These are phyloP conservation scores for Pleurotus cornucopiae DNA, from an alignment of 768 basidiomycete species.

Conservation along the genomic window DNA sequence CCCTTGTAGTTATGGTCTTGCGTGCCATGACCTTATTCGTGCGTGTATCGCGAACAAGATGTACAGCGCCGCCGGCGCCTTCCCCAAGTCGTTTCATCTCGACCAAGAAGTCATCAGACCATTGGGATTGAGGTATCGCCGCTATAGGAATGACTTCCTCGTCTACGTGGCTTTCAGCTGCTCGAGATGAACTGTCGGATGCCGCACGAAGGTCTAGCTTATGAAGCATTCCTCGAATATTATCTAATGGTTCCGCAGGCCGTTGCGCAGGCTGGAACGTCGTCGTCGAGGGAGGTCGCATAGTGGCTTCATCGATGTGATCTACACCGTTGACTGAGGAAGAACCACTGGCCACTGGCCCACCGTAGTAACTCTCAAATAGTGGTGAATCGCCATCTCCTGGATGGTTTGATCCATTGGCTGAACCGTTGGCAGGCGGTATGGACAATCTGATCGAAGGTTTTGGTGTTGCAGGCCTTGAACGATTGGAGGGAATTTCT, in stretches of 20 bases:
- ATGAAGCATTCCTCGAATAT: conserved; percentile 33
- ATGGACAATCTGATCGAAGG: conserved; percentile 26
- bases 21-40: conserved; percentile 83
- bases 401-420: conserved; percentile 13
- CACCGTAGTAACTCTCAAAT: conserved; percentile 39
- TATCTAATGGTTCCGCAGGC: conserved; percentile 29
- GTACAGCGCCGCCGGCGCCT: conserved; percentile 94
- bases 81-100: conserved; percentile 81
- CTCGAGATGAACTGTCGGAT: conserved; percentile 11
- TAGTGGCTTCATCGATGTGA: conserved; percentile 36
- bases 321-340: conserved; percentile 19
- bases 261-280: conserved; percentile 20
- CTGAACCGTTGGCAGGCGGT: conserved; percentile 17
- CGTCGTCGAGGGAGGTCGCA: conserved; percentile 28
- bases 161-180: conserved; percentile 13
- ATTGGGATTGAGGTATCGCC: conserved; percentile 31
- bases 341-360: conserved; percentile 25
- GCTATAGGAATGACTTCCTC: conserved; percentile 17
- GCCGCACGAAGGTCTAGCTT: conserved; percentile 28
- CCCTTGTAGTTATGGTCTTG: conserved; percentile 89
- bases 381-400: conserved; percentile 22
- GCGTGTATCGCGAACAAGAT: conserved; percentile 85
- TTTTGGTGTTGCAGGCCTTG: conserved; percentile 26
- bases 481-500: conserved; percentile 20
- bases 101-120: conserved; percentile 71